Conservation (phyloP, 1,139 yeast genomes). For the Sugiyamaella sp. region DNA sequence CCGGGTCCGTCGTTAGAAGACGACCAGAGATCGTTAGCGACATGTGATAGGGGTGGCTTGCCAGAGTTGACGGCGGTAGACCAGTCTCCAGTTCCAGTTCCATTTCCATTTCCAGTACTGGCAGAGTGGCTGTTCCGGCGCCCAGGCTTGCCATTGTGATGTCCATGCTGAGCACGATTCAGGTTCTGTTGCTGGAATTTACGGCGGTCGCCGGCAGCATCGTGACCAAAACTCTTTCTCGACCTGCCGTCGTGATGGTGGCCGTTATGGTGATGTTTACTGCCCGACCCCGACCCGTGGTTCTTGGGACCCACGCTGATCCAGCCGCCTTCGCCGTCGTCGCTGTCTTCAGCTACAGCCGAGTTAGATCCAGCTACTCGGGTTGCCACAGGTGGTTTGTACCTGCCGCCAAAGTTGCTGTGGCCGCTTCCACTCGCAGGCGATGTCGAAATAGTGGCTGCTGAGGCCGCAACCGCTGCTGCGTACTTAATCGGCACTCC, state of each 20-base stretch:
- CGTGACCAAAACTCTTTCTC: slow-evolving; percentile 15
- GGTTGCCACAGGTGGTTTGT: slow-evolving; percentile 1
- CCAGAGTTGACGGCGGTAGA: background rate
- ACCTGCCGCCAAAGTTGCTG: background rate
- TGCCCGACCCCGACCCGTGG: slow-evolving; percentile 6
- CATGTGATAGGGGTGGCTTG: background rate
- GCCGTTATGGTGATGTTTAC: background rate
- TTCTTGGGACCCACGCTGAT: slow-evolving; percentile 38
- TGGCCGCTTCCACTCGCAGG: slow-evolving; percentile 4
- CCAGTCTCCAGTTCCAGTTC: slow-evolving; percentile 6
- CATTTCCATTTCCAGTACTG: background rate
- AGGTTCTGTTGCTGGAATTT: slow-evolving; percentile 15
- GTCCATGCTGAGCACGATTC: slow-evolving; percentile 11
- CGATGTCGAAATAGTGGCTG: slow-evolving; percentile 11
- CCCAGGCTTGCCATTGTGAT: slow-evolving; percentile 6
- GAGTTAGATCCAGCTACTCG: slow-evolving; percentile 5
- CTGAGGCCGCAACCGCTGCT: slow-evolving; percentile 17
- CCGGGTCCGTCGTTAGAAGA: background rate
- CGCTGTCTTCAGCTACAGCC: slow-evolving; percentile 21
- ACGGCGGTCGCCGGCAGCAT: slow-evolving; percentile 15
- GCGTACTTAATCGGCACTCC: slow-evolving; percentile 20
- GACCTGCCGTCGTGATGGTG: slow-evolving; percentile 15
- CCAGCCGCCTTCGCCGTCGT: slow-evolving; percentile 42
- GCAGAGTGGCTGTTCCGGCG: slow-evolving; percentile 16
- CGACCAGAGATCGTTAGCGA: slow-evolving; percentile 4